These are phyloP conservation scores for Annulohypoxylon stygium DNA, from an alignment of 495 filamentous ascomycete species.

Conservation along the genomic window DNA sequence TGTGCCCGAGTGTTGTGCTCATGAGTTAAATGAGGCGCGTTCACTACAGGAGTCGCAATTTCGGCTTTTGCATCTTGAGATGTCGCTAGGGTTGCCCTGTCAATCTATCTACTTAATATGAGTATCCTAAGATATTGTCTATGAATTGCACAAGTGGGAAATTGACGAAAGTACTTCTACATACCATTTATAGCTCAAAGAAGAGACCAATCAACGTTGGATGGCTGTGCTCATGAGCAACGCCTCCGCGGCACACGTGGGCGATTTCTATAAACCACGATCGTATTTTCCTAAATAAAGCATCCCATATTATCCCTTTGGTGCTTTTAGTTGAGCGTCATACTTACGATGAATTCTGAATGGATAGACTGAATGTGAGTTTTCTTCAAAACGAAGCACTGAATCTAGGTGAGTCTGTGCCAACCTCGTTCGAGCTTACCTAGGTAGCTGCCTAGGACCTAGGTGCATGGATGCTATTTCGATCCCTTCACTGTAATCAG, in stretches of 20 bases:
- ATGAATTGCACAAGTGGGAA: neutral
- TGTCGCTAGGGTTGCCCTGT: neutral
- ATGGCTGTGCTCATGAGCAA: conserved; percentile 27
- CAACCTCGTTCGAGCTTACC: neutral
- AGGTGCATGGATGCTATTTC: conserved; percentile 12
- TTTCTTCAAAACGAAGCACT: neutral
- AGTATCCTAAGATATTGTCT: neutral
- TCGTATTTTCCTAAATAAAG: conserved; percentile 17
- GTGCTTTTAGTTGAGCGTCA: neutral
- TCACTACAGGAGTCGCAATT: conserved; percentile 14
- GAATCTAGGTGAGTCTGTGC: conserved; percentile 5
- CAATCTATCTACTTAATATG: neutral
- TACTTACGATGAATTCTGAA: conserved; percentile 2
- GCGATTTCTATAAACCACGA: conserved; percentile 4
- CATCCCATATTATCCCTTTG: neutral
- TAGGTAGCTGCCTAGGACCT: no score
- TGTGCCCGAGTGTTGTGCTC: conserved; percentile 11
- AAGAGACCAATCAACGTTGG: neutral
- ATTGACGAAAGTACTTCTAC: conserved; percentile 1
- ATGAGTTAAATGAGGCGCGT: neutral
- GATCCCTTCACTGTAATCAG: neutral
- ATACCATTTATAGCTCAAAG: neutral
- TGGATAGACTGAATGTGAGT: conserved; percentile 4
- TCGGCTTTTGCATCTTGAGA: neutral
- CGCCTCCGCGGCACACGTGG: conserved; percentile 24